A percentile compares a stretch with the other conserved stretches of the same genome.
These are phyloP conservation scores for Aspergillus niger DNA, from an alignment of 2,329 filamentous ascomycete species.

Conservation along the genomic window DNA sequence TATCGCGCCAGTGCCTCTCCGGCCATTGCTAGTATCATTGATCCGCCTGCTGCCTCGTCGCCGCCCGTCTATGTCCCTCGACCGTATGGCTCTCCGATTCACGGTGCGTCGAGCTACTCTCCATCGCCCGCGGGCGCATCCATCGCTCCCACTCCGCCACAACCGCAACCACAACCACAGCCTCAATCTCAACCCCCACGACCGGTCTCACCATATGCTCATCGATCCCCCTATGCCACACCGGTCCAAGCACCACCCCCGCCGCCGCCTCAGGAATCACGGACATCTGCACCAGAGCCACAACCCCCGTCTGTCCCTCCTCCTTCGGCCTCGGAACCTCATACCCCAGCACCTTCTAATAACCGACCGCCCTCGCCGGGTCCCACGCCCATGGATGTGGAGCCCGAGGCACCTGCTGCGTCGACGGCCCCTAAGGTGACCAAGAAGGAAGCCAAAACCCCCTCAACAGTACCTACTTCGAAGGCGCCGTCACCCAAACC, in stretches of 20 bases:
- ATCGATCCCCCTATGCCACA: conserved; percentile 28
- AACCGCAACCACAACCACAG: conserved; percentile 27
- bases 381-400: conserved; percentile 39
- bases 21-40: conserved; percentile 86
- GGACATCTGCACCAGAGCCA: conserved; percentile 16
- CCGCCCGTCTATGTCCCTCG: conserved; percentile 33
- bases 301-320: conserved; percentile 15
- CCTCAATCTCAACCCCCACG: conserved; percentile 13
- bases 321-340: background rate
- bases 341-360: conserved; percentile 18
- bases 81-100: conserved; percentile 31
- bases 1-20: conserved; percentile 83
- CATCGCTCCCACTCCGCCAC: conserved; percentile 28
- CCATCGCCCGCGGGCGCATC: conserved; percentile 30
- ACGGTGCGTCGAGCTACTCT: conserved; percentile 28
- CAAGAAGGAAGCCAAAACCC: conserved; percentile 44
- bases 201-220: conserved; percentile 27
- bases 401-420: conserved; percentile 28
- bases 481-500: conserved; percentile 59
- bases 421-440: conserved; percentile 30
- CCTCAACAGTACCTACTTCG: conserved; percentile 53
- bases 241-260: conserved; percentile 23
- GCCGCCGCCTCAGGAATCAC: conserved; percentile 23
- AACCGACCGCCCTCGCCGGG: conserved; percentile 21
- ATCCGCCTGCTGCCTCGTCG: conserved; percentile 55